phyloP scores from a whole-genome alignment of 495 filamentous ascomycete species.

The Aspergillus cristatus region DNA sequence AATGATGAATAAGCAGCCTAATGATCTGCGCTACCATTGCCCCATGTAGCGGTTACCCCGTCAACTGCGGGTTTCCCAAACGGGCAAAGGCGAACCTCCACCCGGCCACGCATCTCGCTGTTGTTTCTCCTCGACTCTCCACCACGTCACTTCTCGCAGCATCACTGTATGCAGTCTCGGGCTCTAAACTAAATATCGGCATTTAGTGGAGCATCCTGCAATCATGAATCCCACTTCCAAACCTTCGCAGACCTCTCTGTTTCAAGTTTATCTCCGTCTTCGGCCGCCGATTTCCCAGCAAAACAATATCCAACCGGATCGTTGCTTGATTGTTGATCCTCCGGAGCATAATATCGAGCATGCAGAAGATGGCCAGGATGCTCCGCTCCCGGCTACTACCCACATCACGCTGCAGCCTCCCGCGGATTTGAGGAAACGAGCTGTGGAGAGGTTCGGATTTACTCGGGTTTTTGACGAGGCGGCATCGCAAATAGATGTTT shows the following conservation, averaged over 20 bases:
- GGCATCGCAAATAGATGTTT: conserved; percentile 75
- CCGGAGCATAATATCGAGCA: conserved; percentile 16
- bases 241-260: conserved; percentile 53
- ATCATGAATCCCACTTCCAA: conserved; percentile 30
- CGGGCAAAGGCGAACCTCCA: no score
- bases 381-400: conserved; percentile 43
- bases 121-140: no score
- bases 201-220: conserved; percentile 5
- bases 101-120: no score
- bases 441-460: conserved; percentile 89
- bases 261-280: conserved; percentile 87
- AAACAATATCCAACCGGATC: conserved; percentile 41
- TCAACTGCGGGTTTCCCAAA: no score
- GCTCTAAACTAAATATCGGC: no score
- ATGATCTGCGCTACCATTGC: no score
- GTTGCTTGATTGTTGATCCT: conserved; percentile 69
- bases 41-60: no score
- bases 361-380: conserved; percentile 20
- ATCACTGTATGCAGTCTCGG: no score
- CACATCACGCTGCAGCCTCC: conserved; percentile 87
- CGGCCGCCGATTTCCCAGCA: conserved; percentile 54
- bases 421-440: conserved; percentile 65
- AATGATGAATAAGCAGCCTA: no score
- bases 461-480: conserved; percentile 87
- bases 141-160: no score